These are phyloP conservation scores for Mycothermus thermophilus DNA, from an alignment of 495 filamentous ascomycete species.

Conservation along the genomic window DNA sequence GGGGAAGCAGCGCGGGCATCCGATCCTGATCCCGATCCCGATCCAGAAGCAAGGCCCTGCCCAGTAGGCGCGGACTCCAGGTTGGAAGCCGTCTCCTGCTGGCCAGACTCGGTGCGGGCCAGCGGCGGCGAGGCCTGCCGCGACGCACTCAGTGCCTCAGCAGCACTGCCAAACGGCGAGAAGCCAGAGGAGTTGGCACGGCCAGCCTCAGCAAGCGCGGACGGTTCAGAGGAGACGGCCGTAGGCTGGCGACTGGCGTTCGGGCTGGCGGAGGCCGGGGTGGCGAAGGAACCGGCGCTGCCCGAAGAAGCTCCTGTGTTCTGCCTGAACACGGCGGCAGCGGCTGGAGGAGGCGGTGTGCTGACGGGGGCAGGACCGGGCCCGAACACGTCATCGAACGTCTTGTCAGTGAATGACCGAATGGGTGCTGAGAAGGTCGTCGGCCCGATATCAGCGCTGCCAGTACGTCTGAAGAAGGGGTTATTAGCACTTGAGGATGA, in stretches of 20 bases:
- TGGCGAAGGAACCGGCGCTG: conserved; percentile 38
- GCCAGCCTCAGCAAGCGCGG: conserved; percentile 49
- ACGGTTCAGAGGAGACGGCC: conserved; percentile 36
- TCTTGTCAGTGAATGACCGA: conserved; percentile 41
- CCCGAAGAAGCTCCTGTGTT: conserved; percentile 36
- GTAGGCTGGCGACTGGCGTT: conserved; percentile 35
- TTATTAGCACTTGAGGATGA: conserved; percentile 72
- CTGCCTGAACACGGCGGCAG: conserved; percentile 56
- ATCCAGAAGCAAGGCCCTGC: conserved; percentile 22
- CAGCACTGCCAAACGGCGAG: conserved; percentile 47
- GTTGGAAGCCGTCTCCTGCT: conserved; percentile 29
- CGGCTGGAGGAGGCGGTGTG: conserved; percentile 39
- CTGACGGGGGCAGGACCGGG: conserved; percentile 30
- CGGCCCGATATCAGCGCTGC: conserved; percentile 51
- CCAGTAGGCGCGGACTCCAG: conserved; percentile 21
- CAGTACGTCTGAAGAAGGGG: conserved; percentile 74
- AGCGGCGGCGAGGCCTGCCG: conserved; percentile 70
- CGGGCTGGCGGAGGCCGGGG: conserved; percentile 42
- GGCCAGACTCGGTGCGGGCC: conserved; percentile 54
- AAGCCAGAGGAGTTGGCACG: conserved; percentile 64
- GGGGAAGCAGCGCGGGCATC: conserved; percentile 13
- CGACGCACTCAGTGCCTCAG: conserved; percentile 60
- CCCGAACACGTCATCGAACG: conserved; percentile 85
- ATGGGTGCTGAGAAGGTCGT: conserved; percentile 35
- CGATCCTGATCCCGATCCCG: conserved; percentile 20